Evolutionary conservation across 2,329 filamentous ascomycete species (phyloP).

Genomic region (Nothophoma quercina): DNA sequence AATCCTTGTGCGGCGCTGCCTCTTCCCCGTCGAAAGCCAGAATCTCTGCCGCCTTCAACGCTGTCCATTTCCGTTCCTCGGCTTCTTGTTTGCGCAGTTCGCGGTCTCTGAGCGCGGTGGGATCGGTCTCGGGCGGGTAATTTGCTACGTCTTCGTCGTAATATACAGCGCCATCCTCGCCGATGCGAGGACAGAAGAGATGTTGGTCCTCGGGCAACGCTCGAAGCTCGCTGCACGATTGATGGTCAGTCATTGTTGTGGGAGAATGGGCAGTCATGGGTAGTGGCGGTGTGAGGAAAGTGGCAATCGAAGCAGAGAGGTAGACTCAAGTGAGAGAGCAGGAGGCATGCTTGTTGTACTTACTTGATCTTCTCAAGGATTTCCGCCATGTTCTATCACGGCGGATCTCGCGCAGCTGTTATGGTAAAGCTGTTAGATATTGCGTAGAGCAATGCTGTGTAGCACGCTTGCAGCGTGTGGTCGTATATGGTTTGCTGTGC

Average conservation of each 20-base stretch:
- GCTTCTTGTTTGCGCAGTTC: conserved; percentile 48
- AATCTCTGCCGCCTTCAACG: conserved; percentile 54
- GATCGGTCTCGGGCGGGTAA: conserved; percentile 38
- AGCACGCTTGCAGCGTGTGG: too few species aligned
- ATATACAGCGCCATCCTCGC: conserved; percentile 47
- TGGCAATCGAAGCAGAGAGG: background rate
- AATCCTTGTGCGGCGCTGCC: conserved; percentile 53
- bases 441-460: conserved; percentile 21
- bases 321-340: background rate
- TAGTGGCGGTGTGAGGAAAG: background rate
- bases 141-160: conserved; percentile 56
- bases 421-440: conserved; percentile 9
- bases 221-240: conserved; percentile 45
- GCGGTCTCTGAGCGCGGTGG: conserved; percentile 36
- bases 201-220: conserved; percentile 51
- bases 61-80: conserved; percentile 49
- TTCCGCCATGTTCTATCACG: conserved; percentile 40
- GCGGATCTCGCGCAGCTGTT: conserved; percentile 2
- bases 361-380: conserved; percentile 47
- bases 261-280: background rate
- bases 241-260: conserved; percentile 33
- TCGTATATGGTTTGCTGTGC: too few species aligned
- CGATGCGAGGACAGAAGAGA: conserved; percentile 58
- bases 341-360: conserved; percentile 17
- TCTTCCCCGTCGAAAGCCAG: conserved; percentile 58